Evolutionary conservation across 306 rosid genomes (phyloP).

Genomic region (Vigna trinervia): DNA sequence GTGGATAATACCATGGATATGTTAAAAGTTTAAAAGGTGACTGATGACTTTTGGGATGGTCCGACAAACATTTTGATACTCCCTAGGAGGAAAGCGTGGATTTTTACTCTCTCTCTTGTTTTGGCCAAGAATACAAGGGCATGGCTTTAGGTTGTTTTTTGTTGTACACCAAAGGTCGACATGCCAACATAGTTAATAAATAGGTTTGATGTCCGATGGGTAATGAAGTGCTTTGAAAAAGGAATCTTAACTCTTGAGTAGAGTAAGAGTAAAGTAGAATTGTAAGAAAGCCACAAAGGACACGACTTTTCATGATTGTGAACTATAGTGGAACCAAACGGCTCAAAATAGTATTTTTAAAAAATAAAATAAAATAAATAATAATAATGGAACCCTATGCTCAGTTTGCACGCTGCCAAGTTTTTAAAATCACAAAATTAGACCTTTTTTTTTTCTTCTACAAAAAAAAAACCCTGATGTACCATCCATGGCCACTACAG

Average conservation of each 20-base stretch:
- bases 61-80: constrained; percentile 50
- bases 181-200: constrained; percentile 45
- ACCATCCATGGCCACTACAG: constrained; percentile 17
- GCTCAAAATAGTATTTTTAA: background rate
- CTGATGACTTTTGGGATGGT: constrained; percentile 46
- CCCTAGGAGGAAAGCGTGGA: constrained; percentile 46
- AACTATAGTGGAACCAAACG: constrained; percentile 50
- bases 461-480: background rate
- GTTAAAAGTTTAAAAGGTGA: constrained; percentile 40
- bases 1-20: constrained; percentile 29
- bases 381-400: constrained; percentile 52
- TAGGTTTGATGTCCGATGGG: constrained; percentile 44
- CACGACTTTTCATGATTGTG: constrained; percentile 57
- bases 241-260: constrained; percentile 52
- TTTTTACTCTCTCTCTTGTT: constrained; percentile 29
- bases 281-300: constrained; percentile 49
- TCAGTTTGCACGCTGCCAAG: background rate
- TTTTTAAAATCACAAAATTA: background rate
- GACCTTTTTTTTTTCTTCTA: background rate
- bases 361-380: background rate
- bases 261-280: constrained; percentile 50
- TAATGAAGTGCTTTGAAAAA: constrained; percentile 43
- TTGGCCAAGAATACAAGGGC: constrained; percentile 33
- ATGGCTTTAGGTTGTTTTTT: constrained; percentile 14
- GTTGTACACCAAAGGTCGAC: constrained; percentile 33